Evolutionary conservation across 371 early-diverging fungal genomes (phyloP), one percentile per base, ranked within the genome.

Genomic region (Parasitella parasitica): DNA sequence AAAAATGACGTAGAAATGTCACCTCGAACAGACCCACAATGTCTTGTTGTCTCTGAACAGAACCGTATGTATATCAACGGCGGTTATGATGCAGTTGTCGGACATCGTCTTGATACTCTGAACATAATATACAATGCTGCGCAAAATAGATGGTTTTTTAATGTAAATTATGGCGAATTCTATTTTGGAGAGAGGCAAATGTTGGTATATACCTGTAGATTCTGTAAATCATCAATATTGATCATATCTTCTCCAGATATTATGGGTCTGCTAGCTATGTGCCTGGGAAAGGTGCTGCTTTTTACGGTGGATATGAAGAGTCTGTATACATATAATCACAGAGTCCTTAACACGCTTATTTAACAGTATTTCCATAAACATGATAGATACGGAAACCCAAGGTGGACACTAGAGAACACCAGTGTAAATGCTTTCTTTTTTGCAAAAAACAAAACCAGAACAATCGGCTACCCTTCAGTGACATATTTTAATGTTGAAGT

Each of bases 271-370:
- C 16, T 24, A 32, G 46, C 16, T 26, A 46, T 24, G 58, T 57
- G 13, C 58, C 58, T 24, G 58, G 49, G 2, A 57, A 48, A 36
- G 58, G 58, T 24, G 35, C 22, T 34, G 58, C 58, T 15, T 24
- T 48, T n/a, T 57, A 35, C 20, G 58, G 58, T n/a, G 58, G 58
- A 20, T 57, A 48, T 48, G 58, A 57, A 35, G 26, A 20, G 58
- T 57, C 32, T 22, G 46, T 39, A 18, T 20, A 13, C 1, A 13
- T 8, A 13, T 4, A 36, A 36, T 11, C 9, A 13, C 11, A 36
- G 9, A n/a, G n/a, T n/a, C n/a, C n/a, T n/a, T n/a, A n/a, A n/a
- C n/a, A n/a, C n/a, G n/a, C n/a, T n/a, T n/a, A n/a, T n/a, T n/a
- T n/a, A n/a, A n/a, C n/a, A n/a, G n/a, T n/a, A n/a, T n/a, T n/a